Base-by-base conservation (phyloP, 192 early-diverging fungal species). In the Spinellus fusiger region DNA sequence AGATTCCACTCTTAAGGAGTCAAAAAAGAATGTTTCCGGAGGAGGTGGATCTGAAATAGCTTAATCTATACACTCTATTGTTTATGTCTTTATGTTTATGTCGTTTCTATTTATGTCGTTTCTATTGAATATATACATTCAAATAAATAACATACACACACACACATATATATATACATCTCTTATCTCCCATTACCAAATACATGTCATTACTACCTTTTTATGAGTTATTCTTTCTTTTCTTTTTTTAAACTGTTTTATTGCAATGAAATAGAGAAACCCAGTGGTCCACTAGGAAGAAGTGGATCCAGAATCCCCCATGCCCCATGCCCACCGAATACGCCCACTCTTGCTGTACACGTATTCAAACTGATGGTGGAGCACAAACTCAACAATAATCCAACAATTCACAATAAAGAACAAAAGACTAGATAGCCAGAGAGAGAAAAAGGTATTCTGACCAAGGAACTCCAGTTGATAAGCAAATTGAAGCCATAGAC, bases 391-490 rank as follows among this genome's bases (percentile, higher is more conserved):
- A 27, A 77, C 71, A 34, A 94, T 65, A 44, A 95, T 85, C 82
- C 81, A 86, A 46, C 79, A 79, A 66, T 95, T 93, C 38, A 76
- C 61, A 6, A 69, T 53, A 66, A 88, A 92, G 66, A 98, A 93
- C 23, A 74, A 32, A 7, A 85, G 63, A 9, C 92, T 84, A 20
- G 92, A 79, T 31, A 84, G 47, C 86, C 90, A 95, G 28, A 95
- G 69, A 29, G 49, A 59, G 32, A 77, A 76, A 66, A 93, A 95
- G 4, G 91, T 93, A 69, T 91, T 89, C 63, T 89, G 54, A 0
- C 91, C 94, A 15, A 88, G 73, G 64, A 95, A 94, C 72, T 96
- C 94, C 8, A 96, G 82, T 22, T 79, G 74, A 60, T 93, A 98
- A 0, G 93, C 96, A 59, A 81, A 81, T 3, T 81, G 86, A 16